Evolutionary conservation across 2,329 filamentous ascomycete genomes (phyloP), one percentile per base, ranked within the genome.

Genomic region (Fusarium brachygibbosum): DNA sequence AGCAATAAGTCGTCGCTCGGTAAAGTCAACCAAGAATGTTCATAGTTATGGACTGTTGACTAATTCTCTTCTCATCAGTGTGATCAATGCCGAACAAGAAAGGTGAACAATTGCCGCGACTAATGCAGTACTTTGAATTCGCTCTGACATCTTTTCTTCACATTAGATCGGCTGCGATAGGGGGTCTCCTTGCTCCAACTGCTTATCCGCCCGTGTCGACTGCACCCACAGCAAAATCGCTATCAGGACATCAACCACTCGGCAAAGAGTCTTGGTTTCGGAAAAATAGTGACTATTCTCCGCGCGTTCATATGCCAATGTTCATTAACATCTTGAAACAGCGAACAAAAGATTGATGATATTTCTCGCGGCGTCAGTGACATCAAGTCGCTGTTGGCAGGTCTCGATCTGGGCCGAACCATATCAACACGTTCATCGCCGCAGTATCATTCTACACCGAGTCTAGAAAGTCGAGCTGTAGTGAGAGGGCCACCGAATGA

Each of bases 291-390:
- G 31, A 68, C 75, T 66, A 34, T 5, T 12, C 2, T 28, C 12
- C 1, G 9, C 3, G 3, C 11, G 10, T 12, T 4, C 21, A 4
- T 3, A 4, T 1, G 11, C 8, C 7, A 1, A 8, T 4, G 10
- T 10, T 0, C 2, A 1, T 10, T 46, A 28, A 44, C 14, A 2
- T 1, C 9, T 21, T 21, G 5, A 6, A 17, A n/a, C 8, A 81
- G 79, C 58, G 79, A 81, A 48, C 74, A 70, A 44, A 81, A 81
- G 56, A 79, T 81, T 28, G 78, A 81, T 37, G 70, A 73, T 3
- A 79, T 79, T 40, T 76, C 71, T 42, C 72, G 69, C 21, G 77
- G 78, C 55, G 70, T 81, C 37, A 73, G 77, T 23, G 71, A 71
- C 16, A 80, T 81, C 44, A 77, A 79, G 58, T 49, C 41, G n/a